These are phyloP conservation scores for Plenodomus biglobosus DNA, from an alignment of 2,329 filamentous ascomycete species.

Conservation along the genomic window DNA sequence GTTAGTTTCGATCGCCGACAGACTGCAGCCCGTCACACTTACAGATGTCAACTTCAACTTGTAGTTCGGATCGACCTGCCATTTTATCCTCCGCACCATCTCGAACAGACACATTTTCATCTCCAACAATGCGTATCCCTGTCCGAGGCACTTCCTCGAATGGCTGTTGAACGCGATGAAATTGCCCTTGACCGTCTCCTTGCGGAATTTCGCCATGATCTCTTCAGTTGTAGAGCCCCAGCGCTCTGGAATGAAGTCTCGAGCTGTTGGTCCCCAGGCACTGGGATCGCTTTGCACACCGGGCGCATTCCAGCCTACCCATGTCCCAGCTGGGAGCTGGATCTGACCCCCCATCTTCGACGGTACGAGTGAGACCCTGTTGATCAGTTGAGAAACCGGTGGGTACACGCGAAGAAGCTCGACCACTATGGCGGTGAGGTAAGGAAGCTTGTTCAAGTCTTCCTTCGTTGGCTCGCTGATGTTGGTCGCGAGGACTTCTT, in stretches of 20 bases:
- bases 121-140: constrained; percentile 47
- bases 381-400: constrained; percentile 54
- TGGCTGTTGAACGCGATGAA: constrained; percentile 51
- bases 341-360: constrained; percentile 27
- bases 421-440: constrained; percentile 50
- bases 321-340: constrained; percentile 23
- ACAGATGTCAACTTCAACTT: no score
- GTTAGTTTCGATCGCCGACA: no score
- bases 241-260: constrained; percentile 45
- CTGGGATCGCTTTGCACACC: constrained; percentile 27
- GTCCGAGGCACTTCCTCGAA: constrained; percentile 46
- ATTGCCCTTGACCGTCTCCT: constrained; percentile 41
- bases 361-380: constrained; percentile 43
- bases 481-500: constrained; percentile 16
- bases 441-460: constrained; percentile 44
- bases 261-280: constrained; percentile 33
- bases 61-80: constrained; percentile 17
- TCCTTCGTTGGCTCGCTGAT: constrained; percentile 17
- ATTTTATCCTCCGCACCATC: constrained; percentile 24
- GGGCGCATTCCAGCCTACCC: constrained; percentile 34
- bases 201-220: constrained; percentile 42
- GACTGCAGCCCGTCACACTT: no score
- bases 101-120: constrained; percentile 41
- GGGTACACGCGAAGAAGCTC: constrained; percentile 54
- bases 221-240: constrained; percentile 44